Evolutionary conservation across 345 rosid genomes (phyloP), one percentile per base, ranked within the genome.

Genomic region (Murraya paniculata): DNA sequence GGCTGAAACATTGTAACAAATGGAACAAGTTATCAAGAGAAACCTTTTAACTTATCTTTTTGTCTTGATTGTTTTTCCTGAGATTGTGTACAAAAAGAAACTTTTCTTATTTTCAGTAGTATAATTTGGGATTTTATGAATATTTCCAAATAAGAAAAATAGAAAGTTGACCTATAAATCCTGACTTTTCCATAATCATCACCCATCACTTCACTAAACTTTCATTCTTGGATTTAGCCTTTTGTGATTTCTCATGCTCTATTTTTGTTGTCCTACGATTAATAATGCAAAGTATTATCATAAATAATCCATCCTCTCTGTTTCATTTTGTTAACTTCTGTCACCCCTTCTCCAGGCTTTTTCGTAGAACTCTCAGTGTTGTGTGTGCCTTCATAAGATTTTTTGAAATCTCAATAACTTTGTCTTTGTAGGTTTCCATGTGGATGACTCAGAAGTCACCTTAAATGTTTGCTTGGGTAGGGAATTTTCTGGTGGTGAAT

Each of bases 371-470:
- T 50, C 61, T 76, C 4, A 38, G 33, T 27, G 6, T 7, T 73
- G 53, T 38, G 64, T 60, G 38, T 55, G 58, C 36, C 62, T 77
- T 77, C 48, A 68, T 22, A 67, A 79, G 68, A 45, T 64, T 79
- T 35, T 72, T 56, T 72, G 60, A 75, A 64, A 45, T 75, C 50
- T 67, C 39, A 50, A 64, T 10, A 41, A 71, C 70, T 77, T 72
- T 76, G 24, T 66, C 38, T 61, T 87, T 82, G 72, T 80, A 96
- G 99, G 98, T 81, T 92, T 97, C 79, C 99, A 94, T 82, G 98
- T 94, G 78, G 98, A 97, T 84, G 99, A 97, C 85, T 90, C 99
- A 9, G 99, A 97, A 87, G 89, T 97, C 75, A 90, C 92, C 77
- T 87, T 97, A 81, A 93, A 94, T 80, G 93, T 93, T 81, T 94